Evolutionary conservation across 208 protist genomes (phyloP).

Genomic region (Tetramitus jugosus): DNA sequence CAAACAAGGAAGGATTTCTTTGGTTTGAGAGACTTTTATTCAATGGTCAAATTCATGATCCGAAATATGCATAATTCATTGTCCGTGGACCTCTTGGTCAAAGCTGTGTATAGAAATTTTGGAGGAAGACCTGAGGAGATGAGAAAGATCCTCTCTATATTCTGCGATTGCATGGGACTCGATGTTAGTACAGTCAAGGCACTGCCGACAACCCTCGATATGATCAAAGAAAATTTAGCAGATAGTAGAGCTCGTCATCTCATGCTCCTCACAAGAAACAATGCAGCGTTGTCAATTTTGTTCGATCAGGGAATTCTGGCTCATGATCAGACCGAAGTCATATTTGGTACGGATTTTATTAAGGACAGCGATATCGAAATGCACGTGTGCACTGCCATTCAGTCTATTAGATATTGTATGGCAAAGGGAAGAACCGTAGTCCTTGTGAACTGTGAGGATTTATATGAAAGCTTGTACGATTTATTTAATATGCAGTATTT

Average conservation of each 20-base stretch:
- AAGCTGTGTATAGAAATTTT: constrained; percentile 30
- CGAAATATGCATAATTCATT: background rate
- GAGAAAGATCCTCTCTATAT: background rate
- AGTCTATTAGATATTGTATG: constrained; percentile 44
- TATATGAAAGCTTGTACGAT: constrained; percentile 63
- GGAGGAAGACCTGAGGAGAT: constrained; percentile 1
- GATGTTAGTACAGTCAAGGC: background rate
- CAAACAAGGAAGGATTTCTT: constrained; percentile 46
- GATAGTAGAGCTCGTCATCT: constrained; percentile 33
- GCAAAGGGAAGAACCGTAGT: constrained; percentile 37
- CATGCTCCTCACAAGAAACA: constrained; percentile 32
- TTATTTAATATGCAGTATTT: constrained; percentile 55
- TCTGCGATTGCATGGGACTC: background rate
- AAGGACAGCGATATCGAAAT: constrained; percentile 21
- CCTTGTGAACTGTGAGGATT: constrained; percentile 40
- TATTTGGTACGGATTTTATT: constrained; percentile 27
- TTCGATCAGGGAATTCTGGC: constrained; percentile 10
- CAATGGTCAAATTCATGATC: constrained; percentile 21
- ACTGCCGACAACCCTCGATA: background rate
- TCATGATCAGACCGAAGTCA: constrained; percentile 19
- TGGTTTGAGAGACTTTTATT: constrained; percentile 55
- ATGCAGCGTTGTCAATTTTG: constrained; percentile 26
- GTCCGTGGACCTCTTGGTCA: background rate
- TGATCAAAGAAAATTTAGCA: constrained; percentile 28
- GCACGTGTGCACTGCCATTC: constrained; percentile 20